phyloP scores from a whole-genome alignment of 768 basidiomycete species.

The Boletellus emodensis region DNA sequence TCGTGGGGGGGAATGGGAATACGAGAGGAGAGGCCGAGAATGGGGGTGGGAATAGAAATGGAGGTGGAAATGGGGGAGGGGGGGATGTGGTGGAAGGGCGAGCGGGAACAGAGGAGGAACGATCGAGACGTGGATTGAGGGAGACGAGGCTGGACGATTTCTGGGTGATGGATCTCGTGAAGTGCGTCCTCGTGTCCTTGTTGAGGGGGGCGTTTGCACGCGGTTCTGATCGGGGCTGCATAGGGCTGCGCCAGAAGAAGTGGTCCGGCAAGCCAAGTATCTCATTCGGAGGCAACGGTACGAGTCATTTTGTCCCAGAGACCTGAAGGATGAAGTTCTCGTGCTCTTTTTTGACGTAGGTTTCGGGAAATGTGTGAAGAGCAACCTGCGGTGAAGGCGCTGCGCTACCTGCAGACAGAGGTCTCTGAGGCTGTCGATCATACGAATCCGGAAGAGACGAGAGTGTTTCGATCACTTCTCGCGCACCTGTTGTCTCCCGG shows the following conservation, averaged over 20 bases:
- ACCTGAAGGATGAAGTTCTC: neutral
- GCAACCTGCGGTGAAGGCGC: conserved; percentile 51
- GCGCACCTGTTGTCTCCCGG: conserved; percentile 53
- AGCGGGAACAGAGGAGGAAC: conserved; percentile 8
- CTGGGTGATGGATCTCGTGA: conserved; percentile 66
- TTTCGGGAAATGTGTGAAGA: conserved; percentile 82
- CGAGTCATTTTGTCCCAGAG: conserved; percentile 12
- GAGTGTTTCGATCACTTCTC: conserved; percentile 61
- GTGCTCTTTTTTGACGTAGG: conserved; percentile 32
- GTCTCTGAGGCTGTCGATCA: conserved; percentile 74
- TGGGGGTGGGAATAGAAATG: neutral
- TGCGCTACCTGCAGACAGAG: conserved; percentile 66
- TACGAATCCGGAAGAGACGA: conserved; percentile 54
- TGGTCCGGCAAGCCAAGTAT: conserved; percentile 61
- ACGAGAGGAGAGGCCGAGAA: neutral
- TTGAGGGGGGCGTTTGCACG: no score
- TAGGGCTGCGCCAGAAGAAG: conserved; percentile 61
- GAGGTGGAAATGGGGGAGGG: neutral
- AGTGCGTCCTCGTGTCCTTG: conserved; percentile 38
- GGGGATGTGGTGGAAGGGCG: conserved; percentile 15
- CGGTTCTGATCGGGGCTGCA: neutral
- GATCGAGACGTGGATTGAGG: conserved; percentile 8
- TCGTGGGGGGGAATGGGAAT: neutral
- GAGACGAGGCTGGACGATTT: conserved; percentile 68
- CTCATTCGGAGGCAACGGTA: conserved; percentile 71